Conservation (phyloP, 768 basidiomycete species). For the Chalciporus piperatus region DNA sequence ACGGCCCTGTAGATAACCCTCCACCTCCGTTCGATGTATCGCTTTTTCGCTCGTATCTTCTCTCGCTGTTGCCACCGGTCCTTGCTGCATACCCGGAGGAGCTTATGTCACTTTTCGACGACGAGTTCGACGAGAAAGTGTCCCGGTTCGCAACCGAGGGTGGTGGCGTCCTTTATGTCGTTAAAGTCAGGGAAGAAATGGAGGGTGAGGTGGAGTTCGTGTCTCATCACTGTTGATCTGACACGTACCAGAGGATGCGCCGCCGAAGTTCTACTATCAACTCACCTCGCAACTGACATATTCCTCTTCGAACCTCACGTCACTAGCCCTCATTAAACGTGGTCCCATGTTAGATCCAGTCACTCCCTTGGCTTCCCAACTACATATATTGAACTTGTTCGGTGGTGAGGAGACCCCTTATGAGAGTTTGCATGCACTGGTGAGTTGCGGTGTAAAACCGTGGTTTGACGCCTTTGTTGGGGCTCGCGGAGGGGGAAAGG, state of each 20-base stretch:
- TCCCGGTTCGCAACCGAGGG: conserved; percentile 72
- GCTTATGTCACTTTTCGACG: conserved; percentile 66
- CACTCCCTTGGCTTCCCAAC: conserved; percentile 77
- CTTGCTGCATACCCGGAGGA: conserved; percentile 71
- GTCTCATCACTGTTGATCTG: conserved; percentile 4
- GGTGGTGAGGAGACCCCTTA: conserved; percentile 89
- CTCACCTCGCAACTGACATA: conserved; percentile 76
- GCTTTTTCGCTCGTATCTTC: conserved; percentile 69
- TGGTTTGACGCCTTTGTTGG: conserved; percentile 99
- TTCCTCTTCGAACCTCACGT: conserved; percentile 74
- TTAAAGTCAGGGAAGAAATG: conserved; percentile 70
- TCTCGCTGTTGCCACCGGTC: conserved; percentile 72
- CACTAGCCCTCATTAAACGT: conserved; percentile 94
- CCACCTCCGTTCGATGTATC: conserved; percentile 58
- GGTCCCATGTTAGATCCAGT: conserved; percentile 76
- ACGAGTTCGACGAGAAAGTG: conserved; percentile 73
- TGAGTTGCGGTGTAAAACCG: conserved; percentile 93
- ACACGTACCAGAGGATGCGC: conserved; percentile 54
- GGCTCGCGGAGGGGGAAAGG: conserved; percentile 71
- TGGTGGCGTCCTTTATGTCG: conserved; percentile 77
- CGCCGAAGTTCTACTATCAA: conserved; percentile 61
- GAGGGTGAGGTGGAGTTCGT: conserved; percentile 53
- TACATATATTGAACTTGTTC: conserved; percentile 91
- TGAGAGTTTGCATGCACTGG: conserved; percentile 91
- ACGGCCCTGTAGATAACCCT: conserved; percentile 37